Evolutionary conservation across 306 rosid species (phyloP).

Genomic region (Malus domestica): DNA sequence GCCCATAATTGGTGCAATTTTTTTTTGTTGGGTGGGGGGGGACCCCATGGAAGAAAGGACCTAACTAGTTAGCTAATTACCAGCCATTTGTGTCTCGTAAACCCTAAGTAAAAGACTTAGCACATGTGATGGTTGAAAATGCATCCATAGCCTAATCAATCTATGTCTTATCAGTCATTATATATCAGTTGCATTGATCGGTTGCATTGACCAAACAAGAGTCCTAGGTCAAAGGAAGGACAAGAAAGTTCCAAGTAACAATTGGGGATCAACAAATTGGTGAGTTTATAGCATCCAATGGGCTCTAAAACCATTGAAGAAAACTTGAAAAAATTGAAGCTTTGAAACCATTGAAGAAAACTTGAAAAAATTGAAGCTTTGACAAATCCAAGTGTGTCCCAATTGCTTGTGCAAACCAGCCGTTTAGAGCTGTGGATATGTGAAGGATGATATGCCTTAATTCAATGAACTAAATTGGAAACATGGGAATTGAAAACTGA

Average conservation of each 20-base stretch:
- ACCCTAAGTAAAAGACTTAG: neutral
- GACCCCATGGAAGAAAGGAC: neutral
- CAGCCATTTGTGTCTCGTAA: neutral
- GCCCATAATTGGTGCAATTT: neutral
- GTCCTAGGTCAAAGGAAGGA: neutral
- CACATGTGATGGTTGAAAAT: conserved; percentile 11
- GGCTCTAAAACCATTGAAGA: too few relatives aligned
- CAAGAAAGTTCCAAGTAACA: conserved; percentile 2
- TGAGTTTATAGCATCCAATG: neutral
- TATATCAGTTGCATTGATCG: neutral
- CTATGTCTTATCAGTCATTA: neutral
- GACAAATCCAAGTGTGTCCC: neutral
- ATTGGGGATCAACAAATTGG: conserved; percentile 4
- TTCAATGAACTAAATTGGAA: neutral
- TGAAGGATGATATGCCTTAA: conserved; percentile 1
- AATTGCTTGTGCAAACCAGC: conserved; percentile 1
- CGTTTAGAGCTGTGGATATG: neutral
- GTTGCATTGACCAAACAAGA: conserved; percentile 9
- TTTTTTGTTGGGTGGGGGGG: too few relatives aligned
- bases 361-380: neutral
- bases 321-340: neutral
- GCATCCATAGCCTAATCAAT: neutral
- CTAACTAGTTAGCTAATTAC: neutral
- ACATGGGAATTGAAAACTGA: neutral
- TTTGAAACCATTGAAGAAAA: neutral